These are phyloP conservation scores for Wickerhamomyces xylosicus DNA, from an alignment of 805 yeast genomes.

Conservation along the genomic window DNA sequence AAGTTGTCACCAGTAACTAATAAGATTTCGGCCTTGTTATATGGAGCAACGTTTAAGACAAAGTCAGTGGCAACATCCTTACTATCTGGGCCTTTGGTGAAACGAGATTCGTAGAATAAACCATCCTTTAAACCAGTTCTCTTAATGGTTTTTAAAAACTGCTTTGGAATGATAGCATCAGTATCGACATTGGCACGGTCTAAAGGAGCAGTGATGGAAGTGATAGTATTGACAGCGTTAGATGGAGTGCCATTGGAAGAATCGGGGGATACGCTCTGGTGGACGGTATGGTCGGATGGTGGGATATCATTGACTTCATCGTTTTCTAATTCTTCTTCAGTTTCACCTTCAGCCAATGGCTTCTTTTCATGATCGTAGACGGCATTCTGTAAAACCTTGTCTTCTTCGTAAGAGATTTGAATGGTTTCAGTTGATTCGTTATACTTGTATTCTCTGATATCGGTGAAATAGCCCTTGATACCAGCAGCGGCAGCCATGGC, in stretches of 20 bases:
- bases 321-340: slow-evolving; percentile 33
- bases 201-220: slow-evolving; percentile 88
- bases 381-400: slow-evolving; percentile 54
- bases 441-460: slow-evolving; percentile 75
- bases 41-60: slow-evolving; percentile 78
- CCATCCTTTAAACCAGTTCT: slow-evolving; percentile 89
- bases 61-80: slow-evolving; percentile 82
- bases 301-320: slow-evolving; percentile 61
- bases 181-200: slow-evolving; percentile 95
- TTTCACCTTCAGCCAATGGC: slow-evolving; percentile 44
- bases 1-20: slow-evolving; percentile 94
- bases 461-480: slow-evolving; percentile 80
- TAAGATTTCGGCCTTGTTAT: slow-evolving; percentile 67
- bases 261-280: slow-evolving; percentile 26
- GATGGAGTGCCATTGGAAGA: slow-evolving; percentile 38
- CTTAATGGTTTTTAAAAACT: slow-evolving; percentile 93
- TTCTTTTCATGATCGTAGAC: slow-evolving; percentile 65
- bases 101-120: slow-evolving; percentile 85
- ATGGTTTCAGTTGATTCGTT: slow-evolving; percentile 52
- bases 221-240: slow-evolving; percentile 64
- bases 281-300: slow-evolving; percentile 31
- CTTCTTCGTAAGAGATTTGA: slow-evolving; percentile 32
- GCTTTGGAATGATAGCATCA: slow-evolving; percentile 98
- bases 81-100: slow-evolving; percentile 56
- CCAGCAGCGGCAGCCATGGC: slow-evolving; percentile 99